Evolutionary conservation across 768 basidiomycete genomes (phyloP).

Genomic region (Podaxis sp.): DNA sequence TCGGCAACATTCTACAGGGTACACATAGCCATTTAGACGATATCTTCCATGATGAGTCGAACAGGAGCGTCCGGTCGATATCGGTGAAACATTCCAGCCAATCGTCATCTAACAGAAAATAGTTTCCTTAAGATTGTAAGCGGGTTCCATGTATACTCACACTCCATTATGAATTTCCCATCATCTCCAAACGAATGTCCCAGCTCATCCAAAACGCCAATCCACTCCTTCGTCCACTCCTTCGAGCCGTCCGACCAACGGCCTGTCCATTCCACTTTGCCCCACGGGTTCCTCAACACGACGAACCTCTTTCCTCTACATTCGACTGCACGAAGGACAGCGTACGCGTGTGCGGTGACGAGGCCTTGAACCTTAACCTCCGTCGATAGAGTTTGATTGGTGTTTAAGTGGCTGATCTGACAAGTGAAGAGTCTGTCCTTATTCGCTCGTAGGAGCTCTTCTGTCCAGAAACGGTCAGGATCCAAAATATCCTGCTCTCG

Average conservation of each 20-base stretch:
- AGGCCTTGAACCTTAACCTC: slow-evolving; percentile 35
- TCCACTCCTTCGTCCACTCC: slow-evolving; percentile 50
- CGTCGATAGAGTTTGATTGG: slow-evolving; percentile 26
- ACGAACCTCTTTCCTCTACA: slow-evolving; percentile 45
- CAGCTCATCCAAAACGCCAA: slow-evolving; percentile 33
- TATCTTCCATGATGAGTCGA: slow-evolving; percentile 47
- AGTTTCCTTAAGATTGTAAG: neutral
- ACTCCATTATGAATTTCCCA: slow-evolving; percentile 50
- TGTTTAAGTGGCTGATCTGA: slow-evolving; percentile 35
- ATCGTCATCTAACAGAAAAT: slow-evolving; percentile 30
- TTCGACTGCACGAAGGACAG: slow-evolving; percentile 42
- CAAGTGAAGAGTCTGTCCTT: slow-evolving; percentile 52
- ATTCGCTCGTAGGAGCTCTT: slow-evolving; percentile 46
- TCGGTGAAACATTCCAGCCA: slow-evolving; percentile 43
- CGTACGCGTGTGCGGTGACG: slow-evolving; percentile 45
- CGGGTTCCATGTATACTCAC: slow-evolving; percentile 18
- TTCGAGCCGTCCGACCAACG: slow-evolving; percentile 48
- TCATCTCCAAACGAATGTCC: slow-evolving; percentile 45
- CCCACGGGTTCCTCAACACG: slow-evolving; percentile 50
- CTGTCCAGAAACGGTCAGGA: slow-evolving; percentile 46
- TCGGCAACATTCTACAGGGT: slow-evolving; percentile 35
- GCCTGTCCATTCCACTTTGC: slow-evolving; percentile 45
- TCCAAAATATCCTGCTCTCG: slow-evolving; percentile 47
- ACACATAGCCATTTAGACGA: slow-evolving; percentile 49
- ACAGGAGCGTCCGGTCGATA: slow-evolving; percentile 44